Percentiles rank a stretch among this genome's conserved stretches.
phyloP scores from a whole-genome alignment of 805 yeast species.

The Hanseniaspora osmophila region DNA sequence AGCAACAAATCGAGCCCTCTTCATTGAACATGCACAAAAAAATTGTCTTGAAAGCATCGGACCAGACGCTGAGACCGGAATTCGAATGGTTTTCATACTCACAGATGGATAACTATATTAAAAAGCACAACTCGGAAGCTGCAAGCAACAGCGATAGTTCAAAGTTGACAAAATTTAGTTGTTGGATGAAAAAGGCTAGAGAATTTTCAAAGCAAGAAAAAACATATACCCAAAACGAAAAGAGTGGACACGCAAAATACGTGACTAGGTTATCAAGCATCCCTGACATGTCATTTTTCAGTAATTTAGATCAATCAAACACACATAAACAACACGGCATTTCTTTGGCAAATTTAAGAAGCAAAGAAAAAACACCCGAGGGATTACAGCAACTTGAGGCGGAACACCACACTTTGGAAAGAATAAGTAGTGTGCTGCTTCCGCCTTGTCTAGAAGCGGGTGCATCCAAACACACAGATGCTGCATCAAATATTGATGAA shows the following conservation, averaged over 20 bases:
- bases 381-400: conserved; percentile 2
- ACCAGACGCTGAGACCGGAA: conserved; percentile 22
- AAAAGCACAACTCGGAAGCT: not conserved
- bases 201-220: not conserved
- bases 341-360: not conserved
- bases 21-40: not conserved
- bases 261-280: conserved; percentile 20
- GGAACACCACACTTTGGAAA: conserved; percentile 11
- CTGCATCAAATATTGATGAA: not conserved
- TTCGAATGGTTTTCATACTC: conserved; percentile 9
- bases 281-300: conserved; percentile 18
- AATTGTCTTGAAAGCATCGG: conserved; percentile 19
- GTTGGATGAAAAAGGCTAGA: conserved; percentile 2
- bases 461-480: not conserved
- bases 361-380: not conserved
- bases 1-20: conserved; percentile 4
- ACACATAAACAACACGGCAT: not conserved
- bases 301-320: conserved; percentile 6
- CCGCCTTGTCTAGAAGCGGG: conserved; percentile 16
- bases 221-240: not conserved
- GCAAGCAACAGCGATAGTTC: conserved; percentile 3
- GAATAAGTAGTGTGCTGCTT: conserved; percentile 18
- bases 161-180: conserved; percentile 2
- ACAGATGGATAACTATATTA: not conserved
- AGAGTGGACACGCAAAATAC: conserved; percentile 5